Base-by-base conservation (phyloP, 331 rosid genomes). In the Malus hybrid region DNA sequence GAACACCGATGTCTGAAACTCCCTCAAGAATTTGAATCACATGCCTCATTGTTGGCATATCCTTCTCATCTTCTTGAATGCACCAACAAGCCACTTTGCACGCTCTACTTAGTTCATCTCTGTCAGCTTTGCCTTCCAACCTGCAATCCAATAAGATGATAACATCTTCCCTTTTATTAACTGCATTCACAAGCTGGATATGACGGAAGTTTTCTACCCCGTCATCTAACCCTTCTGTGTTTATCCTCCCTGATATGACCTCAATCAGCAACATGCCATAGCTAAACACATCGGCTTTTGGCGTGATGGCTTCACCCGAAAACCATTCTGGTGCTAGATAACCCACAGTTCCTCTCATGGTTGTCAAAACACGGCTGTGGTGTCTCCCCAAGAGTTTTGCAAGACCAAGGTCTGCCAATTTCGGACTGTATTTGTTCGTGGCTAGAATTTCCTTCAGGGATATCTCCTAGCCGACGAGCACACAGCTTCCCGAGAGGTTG, bases 191-290 rank as follows among this genome's bases (percentile, higher is more conserved):
- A 20, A 81, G 70, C 29, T 2, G 19, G 7, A 64, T 12, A 28
- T 76, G 88, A 59, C 64, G 56, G 64, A 78, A 79, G 29, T n/a
- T 19, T 2, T 63, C 34, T 6, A 73, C 15, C 5, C 70, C 80
- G 57, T 85, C 63, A 64, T 55, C 19, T n/a, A 52, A 60, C 28
- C 60, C 60, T 19, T 54, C 2, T 19, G 2, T 54, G 10, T 84
- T 86, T 67, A 86, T 75, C 72, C 85, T 76, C 39, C 90, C 90
- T 0, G 90, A 84, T 10, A 86, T 79, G 6, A 86, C 3, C 69
- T 89, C 96, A 8, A 91, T 89, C 60, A 91, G 89, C 97, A 89
- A 79, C 98, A 89, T 93, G 44, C 96, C 97, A 0, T 80, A 93
- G 85, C 93, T 91, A 73, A 83, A 93, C 1, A 91, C 97, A 72